phyloP scores from a whole-genome alignment of 805 yeast genomes.

The Kodamaea nitidulidarum region DNA sequence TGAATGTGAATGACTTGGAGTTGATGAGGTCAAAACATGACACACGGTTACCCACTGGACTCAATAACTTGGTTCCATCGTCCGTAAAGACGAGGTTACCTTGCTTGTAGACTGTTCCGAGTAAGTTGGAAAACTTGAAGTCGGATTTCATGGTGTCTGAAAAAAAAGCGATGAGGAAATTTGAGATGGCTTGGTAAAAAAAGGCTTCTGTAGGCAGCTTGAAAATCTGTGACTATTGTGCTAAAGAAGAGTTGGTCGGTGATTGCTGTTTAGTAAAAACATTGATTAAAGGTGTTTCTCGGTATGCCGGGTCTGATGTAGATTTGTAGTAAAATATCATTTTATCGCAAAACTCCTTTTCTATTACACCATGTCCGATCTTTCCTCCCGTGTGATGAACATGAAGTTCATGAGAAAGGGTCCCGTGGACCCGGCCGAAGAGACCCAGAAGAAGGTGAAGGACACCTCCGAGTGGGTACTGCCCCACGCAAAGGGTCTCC shows the following conservation, averaged over 20 bases:
- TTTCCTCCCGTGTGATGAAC: constrained; percentile 56
- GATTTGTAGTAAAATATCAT: no score
- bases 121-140: constrained; percentile 77
- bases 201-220: no score
- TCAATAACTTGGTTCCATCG: constrained; percentile 77
- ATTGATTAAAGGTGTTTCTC: no score
- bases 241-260: no score
- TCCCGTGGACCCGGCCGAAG: constrained; percentile 38
- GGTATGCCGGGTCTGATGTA: no score
- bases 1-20: constrained; percentile 82
- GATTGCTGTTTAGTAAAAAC: no score
- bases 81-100: constrained; percentile 86
- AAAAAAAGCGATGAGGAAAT: constrained; percentile 3
- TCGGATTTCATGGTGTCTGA: constrained; percentile 68
- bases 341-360: no score
- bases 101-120: constrained; percentile 91
- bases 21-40: constrained; percentile 81
- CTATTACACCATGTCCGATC: constrained; percentile 8
- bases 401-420: constrained; percentile 60
- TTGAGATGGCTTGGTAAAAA: not conserved
- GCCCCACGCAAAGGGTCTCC: constrained; percentile 26
- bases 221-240: no score
- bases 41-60: constrained; percentile 94
- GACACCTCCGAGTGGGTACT: constrained; percentile 54
- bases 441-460: constrained; percentile 33